phyloP scores from a whole-genome alignment of 345 rosid genomes.

The Gossypium anomalum region DNA sequence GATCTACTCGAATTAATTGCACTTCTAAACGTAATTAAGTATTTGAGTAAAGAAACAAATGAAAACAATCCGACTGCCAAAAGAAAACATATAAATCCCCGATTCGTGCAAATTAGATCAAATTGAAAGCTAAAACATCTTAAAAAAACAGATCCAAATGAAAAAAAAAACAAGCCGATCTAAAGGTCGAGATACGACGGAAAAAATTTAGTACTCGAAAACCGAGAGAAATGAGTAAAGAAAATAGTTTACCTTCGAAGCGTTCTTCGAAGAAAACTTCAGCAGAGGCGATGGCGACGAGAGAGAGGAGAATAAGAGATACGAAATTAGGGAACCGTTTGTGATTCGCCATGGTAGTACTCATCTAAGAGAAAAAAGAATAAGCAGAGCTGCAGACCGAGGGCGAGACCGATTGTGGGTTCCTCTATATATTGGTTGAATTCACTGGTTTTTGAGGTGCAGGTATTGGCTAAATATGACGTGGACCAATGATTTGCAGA shows the following conservation, averaged over 20 bases:
- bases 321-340: constrained; percentile 31
- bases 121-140: background rate
- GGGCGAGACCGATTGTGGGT: background rate
- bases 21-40: constrained; percentile 6
- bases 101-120: constrained; percentile 2
- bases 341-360: constrained; percentile 35
- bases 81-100: background rate
- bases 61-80: constrained; percentile 13
- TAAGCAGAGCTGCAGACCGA: background rate
- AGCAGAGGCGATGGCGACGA: constrained; percentile 53
- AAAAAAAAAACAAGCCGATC: constrained; percentile 13
- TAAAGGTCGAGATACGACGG: background rate
- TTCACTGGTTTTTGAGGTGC: background rate
- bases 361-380: constrained; percentile 3
- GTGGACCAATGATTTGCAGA: background rate
- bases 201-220: background rate
- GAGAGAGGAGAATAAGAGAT: constrained; percentile 32
- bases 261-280: constrained; percentile 86
- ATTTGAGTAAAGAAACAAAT: background rate
- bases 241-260: constrained; percentile 57
- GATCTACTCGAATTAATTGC: constrained; percentile 20
- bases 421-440: constrained; percentile 16
- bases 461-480: background rate
- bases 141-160: background rate
- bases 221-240: background rate